phyloP scores from a whole-genome alignment of 106 monocot species.

The Amphibolis antarctica region DNA sequence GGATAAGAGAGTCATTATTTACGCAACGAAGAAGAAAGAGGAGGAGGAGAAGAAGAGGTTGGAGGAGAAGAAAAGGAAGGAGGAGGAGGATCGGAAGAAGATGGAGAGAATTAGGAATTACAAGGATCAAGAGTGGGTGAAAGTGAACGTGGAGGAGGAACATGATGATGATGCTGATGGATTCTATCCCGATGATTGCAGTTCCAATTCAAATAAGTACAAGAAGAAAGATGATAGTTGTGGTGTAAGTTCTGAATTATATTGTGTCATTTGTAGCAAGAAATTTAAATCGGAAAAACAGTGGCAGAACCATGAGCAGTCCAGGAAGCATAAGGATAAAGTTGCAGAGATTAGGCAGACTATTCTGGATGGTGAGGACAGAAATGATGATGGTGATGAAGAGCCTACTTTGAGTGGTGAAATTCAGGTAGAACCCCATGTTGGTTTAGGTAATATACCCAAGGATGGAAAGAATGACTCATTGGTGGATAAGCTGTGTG shows the following conservation, averaged over 20 bases:
- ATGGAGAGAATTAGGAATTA: slow-evolving; percentile 53
- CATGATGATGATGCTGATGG: not conserved
- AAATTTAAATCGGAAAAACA: not conserved
- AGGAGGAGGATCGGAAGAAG: slow-evolving; percentile 68
- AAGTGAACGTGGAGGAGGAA: slow-evolving; percentile 15
- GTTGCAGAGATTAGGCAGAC: slow-evolving; percentile 48
- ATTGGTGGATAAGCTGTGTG: slow-evolving; percentile 25
- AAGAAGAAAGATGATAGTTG: not conserved
- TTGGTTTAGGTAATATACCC: slow-evolving; percentile 2
- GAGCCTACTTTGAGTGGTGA: slow-evolving; percentile 22
- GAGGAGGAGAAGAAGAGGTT: slow-evolving; percentile 62
- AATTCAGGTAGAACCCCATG: slow-evolving; percentile 12
- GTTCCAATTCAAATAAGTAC: not conserved
- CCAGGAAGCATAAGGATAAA: slow-evolving; percentile 89
- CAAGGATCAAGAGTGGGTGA: slow-evolving; percentile 75
- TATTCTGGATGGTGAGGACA: slow-evolving; percentile 51
- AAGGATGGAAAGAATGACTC: not conserved
- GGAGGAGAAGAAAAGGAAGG: slow-evolving; percentile 62
- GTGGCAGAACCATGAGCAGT: slow-evolving; percentile 15
- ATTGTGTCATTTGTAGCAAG: slow-evolving; percentile 80
- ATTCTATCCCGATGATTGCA: not conserved
- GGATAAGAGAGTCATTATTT: slow-evolving; percentile 71
- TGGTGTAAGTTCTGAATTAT: slow-evolving; percentile 29
- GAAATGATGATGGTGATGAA: slow-evolving; percentile 10
- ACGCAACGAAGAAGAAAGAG: slow-evolving; percentile 54